These are phyloP conservation scores for Kwoniella newhampshirensis DNA, from an alignment of 768 basidiomycete species.

Conservation along the genomic window DNA sequence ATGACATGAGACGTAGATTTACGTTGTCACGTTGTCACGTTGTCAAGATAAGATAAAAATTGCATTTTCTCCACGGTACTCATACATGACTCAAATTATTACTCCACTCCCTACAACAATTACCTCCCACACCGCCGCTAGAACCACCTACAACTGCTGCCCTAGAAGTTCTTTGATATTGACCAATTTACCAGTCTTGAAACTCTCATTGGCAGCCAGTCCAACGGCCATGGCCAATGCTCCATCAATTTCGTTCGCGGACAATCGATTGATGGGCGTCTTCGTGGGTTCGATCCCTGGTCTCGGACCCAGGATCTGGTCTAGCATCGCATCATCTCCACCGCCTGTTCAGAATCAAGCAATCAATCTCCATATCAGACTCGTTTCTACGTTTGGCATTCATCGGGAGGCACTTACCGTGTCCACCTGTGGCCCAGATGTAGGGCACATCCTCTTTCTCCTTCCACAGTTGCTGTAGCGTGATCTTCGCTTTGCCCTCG, in stretches of 20 bases:
- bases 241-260: constrained; percentile 59
- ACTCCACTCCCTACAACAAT: too few relatives aligned
- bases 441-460: constrained; percentile 57
- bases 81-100: too few relatives aligned
- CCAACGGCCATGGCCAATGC: constrained; percentile 58
- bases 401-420: constrained; percentile 50
- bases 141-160: constrained; percentile 16
- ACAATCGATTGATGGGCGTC: constrained; percentile 58
- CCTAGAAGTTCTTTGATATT: constrained; percentile 53
- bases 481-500: constrained; percentile 57
- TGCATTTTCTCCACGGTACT: too few relatives aligned
- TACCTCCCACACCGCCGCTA: too few relatives aligned
- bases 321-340: constrained; percentile 59
- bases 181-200: constrained; percentile 57
- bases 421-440: constrained; percentile 56
- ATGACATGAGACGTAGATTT: too few relatives aligned
- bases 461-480: constrained; percentile 58
- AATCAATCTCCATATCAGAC: not conserved
- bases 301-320: constrained; percentile 58
- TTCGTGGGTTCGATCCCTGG: constrained; percentile 56
- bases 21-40: too few relatives aligned
- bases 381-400: not conserved
- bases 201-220: constrained; percentile 59
- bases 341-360: constrained; percentile 42
- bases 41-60: too few relatives aligned